Conservation (phyloP, 192 early-diverging fungal species). For the Coemansia sp. region DNA sequence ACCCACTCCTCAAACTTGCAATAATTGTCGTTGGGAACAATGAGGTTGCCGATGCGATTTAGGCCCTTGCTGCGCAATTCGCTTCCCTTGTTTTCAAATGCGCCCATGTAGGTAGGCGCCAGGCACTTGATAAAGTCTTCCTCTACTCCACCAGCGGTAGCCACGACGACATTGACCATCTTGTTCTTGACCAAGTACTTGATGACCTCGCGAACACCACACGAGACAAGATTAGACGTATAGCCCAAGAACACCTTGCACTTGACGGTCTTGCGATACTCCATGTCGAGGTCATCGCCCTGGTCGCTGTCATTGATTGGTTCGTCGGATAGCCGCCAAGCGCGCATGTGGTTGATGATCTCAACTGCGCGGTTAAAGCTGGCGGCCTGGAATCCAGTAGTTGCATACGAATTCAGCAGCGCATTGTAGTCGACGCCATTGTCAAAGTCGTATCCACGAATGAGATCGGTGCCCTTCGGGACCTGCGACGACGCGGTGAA, state of each 20-base stretch:
- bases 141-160: slow-evolving; percentile 94
- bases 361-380: slow-evolving; percentile 83
- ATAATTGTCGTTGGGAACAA: slow-evolving; percentile 99
- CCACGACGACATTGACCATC: slow-evolving; percentile 86
- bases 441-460: slow-evolving; percentile 94
- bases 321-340: slow-evolving; percentile 87
- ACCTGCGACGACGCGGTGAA: slow-evolving; percentile 69
- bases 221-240: slow-evolving; percentile 96
- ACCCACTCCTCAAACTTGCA: slow-evolving; percentile 99
- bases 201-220: slow-evolving; percentile 89
- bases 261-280: slow-evolving; percentile 64
- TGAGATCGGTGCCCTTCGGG: slow-evolving; percentile 59
- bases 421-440: slow-evolving; percentile 71
- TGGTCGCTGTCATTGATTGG: slow-evolving; percentile 58
- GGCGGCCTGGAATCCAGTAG: slow-evolving; percentile 94
- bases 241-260: slow-evolving; percentile 98
- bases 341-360: slow-evolving; percentile 87
- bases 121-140: slow-evolving; percentile 99
- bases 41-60: slow-evolving; percentile 95
- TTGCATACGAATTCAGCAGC: slow-evolving; percentile 68
- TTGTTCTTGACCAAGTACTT: slow-evolving; percentile 86
- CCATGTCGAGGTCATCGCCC: slow-evolving; percentile 64
- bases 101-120: slow-evolving; percentile 81
- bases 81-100: slow-evolving; percentile 72
- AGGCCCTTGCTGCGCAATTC: slow-evolving; percentile 83